Percentiles rank a stretch among this genome's conserved stretches.
These are phyloP conservation scores for Babjeviella inositovora DNA, from an alignment of 805 yeast genomes.

Conservation along the genomic window DNA sequence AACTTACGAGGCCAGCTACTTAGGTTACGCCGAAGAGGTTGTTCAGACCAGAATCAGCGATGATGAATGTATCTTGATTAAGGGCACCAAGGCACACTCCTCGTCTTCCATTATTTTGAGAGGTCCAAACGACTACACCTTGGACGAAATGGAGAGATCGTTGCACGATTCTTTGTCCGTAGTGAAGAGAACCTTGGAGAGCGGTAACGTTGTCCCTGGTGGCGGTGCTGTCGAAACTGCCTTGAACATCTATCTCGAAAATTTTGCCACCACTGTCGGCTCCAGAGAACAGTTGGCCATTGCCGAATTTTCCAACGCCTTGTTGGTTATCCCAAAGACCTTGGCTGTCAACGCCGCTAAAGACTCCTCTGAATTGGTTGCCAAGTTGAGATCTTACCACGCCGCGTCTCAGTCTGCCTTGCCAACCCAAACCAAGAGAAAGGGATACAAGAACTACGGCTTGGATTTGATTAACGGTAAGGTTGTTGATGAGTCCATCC, in stretches of 20 bases:
- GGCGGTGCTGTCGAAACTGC: constrained; percentile 99
- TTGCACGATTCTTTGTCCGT: constrained; percentile 88
- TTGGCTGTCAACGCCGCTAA: constrained; percentile 95
- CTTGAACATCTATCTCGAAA: constrained; percentile 83
- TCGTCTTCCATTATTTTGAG: constrained; percentile 84
- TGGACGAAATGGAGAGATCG: constrained; percentile 98
- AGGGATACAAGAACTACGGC: constrained; percentile 81
- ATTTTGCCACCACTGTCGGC: constrained; percentile 95
- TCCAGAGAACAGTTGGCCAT: constrained; percentile 96
- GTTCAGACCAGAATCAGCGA: constrained; percentile 83
- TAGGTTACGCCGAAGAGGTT: constrained; percentile 87
- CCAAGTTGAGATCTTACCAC: constrained; percentile 91
- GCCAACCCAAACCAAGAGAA: constrained; percentile 71
- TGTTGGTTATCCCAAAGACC: constrained; percentile 89
- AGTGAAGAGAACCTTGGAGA: constrained; percentile 88
- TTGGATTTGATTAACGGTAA: constrained; percentile 84
- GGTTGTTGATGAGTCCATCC: constrained; percentile 67
- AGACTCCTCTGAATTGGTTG: constrained; percentile 87
- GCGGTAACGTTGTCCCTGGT: constrained; percentile 93
- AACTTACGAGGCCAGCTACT: constrained; percentile 66
- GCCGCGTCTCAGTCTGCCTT: constrained; percentile 85
- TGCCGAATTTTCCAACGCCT: constrained; percentile 89
- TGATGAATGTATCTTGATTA: constrained; percentile 89
- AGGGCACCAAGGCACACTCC: constrained; percentile 83
- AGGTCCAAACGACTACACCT: constrained; percentile 88